Percentiles rank a stretch among this genome's conserved stretches.
phyloP scores from a whole-genome alignment of 768 basidiomycete genomes.

The Russula dissimulans region DNA sequence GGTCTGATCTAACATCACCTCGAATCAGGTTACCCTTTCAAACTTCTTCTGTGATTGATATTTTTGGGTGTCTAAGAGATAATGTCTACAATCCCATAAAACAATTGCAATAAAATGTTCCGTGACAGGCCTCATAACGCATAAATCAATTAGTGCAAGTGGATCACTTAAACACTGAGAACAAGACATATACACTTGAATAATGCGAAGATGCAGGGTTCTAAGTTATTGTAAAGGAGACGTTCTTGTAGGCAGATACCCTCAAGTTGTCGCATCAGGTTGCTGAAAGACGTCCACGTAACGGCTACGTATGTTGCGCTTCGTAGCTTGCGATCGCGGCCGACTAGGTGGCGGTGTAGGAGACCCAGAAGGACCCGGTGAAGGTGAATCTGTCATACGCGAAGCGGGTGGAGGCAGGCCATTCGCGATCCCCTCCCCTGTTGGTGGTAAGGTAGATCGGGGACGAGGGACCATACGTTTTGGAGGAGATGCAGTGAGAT shows the following conservation, averaged over 20 bases:
- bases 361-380: slow-evolving; percentile 33
- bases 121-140: not conserved
- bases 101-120: not conserved
- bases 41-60: slow-evolving; percentile 48
- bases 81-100: slow-evolving; percentile 18
- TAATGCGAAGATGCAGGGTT: slow-evolving; percentile 1
- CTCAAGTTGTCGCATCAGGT: slow-evolving; percentile 7
- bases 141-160: slow-evolving; percentile 8
- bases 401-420: slow-evolving; percentile 27
- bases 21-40: slow-evolving; percentile 67
- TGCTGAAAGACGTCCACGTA: slow-evolving; percentile 90
- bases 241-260: not conserved
- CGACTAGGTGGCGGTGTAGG: slow-evolving; percentile 39
- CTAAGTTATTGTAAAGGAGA: not conserved
- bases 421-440: slow-evolving; percentile 25
- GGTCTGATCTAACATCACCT: not conserved
- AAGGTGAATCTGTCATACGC: slow-evolving; percentile 24
- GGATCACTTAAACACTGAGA: not conserved
- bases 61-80: slow-evolving; percentile 11
- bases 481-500: slow-evolving; percentile 45
- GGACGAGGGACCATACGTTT: slow-evolving; percentile 45
- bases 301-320: slow-evolving; percentile 69
- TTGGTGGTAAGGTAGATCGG: slow-evolving; percentile 57
- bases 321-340: slow-evolving; percentile 53
- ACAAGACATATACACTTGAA: not conserved